A percentile compares a stretch with the other conserved stretches of the same genome.
Evolutionary conservation across 2,329 filamentous ascomycete species (phyloP).

Genomic region (Geosmithia morbida): DNA sequence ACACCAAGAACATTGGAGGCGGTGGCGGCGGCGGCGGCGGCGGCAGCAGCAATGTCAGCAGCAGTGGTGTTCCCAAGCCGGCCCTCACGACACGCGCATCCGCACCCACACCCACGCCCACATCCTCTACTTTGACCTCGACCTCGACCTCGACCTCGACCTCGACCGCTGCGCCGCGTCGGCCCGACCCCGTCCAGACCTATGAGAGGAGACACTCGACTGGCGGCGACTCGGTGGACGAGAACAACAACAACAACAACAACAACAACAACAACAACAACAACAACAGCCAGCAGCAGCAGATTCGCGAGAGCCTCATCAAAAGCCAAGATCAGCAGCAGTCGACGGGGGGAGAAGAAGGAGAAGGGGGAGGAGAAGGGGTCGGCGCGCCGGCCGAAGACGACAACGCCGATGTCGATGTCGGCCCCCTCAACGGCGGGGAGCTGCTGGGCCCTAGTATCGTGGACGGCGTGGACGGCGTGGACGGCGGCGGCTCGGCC

Average conservation of each 20-base stretch:
- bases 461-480: slow-evolving; percentile 13
- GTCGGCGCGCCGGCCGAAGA: background rate
- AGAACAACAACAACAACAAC: slow-evolving; percentile 4
- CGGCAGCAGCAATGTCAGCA: background rate
- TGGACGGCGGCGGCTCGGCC: slow-evolving; percentile 5
- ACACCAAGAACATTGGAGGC: slow-evolving; percentile 32
- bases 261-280: too few species aligned
- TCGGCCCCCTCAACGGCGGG: slow-evolving; percentile 12
- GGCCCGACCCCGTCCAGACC: slow-evolving; percentile 23
- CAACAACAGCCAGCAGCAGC: slow-evolving; percentile 11
- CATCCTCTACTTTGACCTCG: too few species aligned
- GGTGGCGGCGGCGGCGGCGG: too few species aligned
- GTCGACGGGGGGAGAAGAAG: too few species aligned
- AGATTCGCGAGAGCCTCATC: slow-evolving; percentile 14
- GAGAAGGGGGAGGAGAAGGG: too few species aligned
- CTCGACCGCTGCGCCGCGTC: slow-evolving; percentile 1
- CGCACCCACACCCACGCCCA: too few species aligned
- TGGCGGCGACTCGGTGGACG: slow-evolving; percentile 42
- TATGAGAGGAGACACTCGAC: slow-evolving; percentile 63
- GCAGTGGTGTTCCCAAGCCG: background rate
- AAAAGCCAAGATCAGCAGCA: background rate
- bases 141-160: too few species aligned
- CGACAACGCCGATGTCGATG: slow-evolving; percentile 3
- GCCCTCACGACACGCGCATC: background rate
- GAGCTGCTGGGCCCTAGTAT: slow-evolving; percentile 18